Evolutionary conservation across 2,329 filamentous ascomycete genomes (phyloP).

Genomic region (Colletotrichum sp.): DNA sequence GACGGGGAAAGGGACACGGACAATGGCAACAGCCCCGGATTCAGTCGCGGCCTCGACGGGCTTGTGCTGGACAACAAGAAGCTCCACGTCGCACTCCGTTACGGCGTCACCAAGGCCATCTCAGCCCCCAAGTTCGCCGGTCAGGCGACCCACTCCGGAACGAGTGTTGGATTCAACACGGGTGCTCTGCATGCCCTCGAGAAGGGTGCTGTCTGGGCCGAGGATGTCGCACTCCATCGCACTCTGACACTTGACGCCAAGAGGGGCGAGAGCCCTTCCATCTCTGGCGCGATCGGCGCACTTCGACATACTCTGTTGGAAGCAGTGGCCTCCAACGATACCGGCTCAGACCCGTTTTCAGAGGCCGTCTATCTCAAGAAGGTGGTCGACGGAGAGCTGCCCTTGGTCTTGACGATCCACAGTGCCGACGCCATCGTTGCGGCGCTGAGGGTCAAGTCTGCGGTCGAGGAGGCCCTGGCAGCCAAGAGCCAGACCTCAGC

Average conservation of each 20-base stretch:
- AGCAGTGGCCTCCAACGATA: conserved; percentile 47
- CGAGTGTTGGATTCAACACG: conserved; percentile 64
- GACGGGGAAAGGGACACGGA: conserved; percentile 60
- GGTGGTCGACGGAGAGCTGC: conserved; percentile 58
- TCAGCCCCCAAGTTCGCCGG: conserved; percentile 56
- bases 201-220: conserved; percentile 55
- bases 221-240: conserved; percentile 64
- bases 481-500: conserved; percentile 17
- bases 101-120: conserved; percentile 64
- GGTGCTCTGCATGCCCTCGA: conserved; percentile 51
- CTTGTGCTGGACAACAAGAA: conserved; percentile 62
- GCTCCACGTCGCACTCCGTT: conserved; percentile 54
- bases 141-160: conserved; percentile 54
- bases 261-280: conserved; percentile 47
- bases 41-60: conserved; percentile 64
- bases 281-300: conserved; percentile 57
- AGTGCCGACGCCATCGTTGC: conserved; percentile 68
- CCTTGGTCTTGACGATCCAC: conserved; percentile 64
- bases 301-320: conserved; percentile 60
- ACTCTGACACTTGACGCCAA: conserved; percentile 57
- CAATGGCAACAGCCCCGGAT: conserved; percentile 53
- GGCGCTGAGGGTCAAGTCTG: conserved; percentile 61
- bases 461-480: conserved; percentile 51
- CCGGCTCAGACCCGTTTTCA: conserved; percentile 44
- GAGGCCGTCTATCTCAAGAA: conserved; percentile 56